A percentile compares a stretch with the other conserved stretches of the same genome.
Conservation (phyloP, 345 rosid species). For the Melaleuca alternifolia region DNA sequence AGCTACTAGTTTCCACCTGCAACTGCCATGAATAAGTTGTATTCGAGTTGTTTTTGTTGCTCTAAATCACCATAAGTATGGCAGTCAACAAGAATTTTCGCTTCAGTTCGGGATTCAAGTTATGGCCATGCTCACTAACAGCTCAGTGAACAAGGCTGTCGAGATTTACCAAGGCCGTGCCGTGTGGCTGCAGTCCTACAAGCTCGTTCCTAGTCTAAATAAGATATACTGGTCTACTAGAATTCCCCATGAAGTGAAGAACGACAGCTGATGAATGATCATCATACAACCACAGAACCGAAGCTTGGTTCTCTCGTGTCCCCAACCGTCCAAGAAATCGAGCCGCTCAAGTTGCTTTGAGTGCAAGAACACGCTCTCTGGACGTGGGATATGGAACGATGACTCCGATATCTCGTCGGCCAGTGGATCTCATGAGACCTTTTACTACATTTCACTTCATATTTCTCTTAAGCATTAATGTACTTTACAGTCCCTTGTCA, state of each 20-base stretch:
- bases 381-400: slow-evolving; percentile 21
- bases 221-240: slow-evolving; percentile 25
- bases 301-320: slow-evolving; percentile 19
- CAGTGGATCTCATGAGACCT: background rate
- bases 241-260: slow-evolving; percentile 48
- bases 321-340: slow-evolving; percentile 45
- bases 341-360: slow-evolving; percentile 40
- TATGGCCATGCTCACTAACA: background rate
- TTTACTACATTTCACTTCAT: background rate
- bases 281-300: slow-evolving; percentile 18
- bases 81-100: background rate
- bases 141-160: slow-evolving; percentile 28
- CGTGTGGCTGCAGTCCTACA: slow-evolving; percentile 37
- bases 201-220: slow-evolving; percentile 26
- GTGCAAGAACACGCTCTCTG: slow-evolving; percentile 17
- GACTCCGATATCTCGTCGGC: slow-evolving; percentile 43
- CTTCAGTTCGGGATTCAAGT: background rate
- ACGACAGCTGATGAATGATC: slow-evolving; percentile 45
- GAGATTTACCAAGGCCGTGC: slow-evolving; percentile 33
- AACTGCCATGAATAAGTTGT: background rate
- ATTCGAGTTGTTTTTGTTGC: background rate
- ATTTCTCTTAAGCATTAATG: background rate
- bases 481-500: background rate
- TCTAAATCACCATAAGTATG: background rate
- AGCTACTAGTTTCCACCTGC: background rate